A percentile compares a stretch with the other conserved stretches of the same genome.
Evolutionary conservation across 2,329 filamentous ascomycete genomes (phyloP).

Genomic region (Cladosporium sp.): DNA sequence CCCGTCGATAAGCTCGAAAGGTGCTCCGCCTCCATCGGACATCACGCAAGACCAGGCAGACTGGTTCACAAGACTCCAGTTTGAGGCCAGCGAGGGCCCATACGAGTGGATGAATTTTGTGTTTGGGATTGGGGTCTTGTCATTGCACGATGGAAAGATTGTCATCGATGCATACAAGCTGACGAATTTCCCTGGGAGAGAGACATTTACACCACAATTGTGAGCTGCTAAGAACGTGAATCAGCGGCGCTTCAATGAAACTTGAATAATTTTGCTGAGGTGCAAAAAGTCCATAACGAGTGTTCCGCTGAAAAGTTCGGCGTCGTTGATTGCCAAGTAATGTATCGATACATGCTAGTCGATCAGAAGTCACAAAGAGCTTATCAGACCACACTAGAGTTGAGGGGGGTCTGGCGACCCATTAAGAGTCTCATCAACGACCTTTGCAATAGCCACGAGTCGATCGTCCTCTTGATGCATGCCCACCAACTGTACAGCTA

Average conservation of each 20-base stretch:
- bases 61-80: conserved; percentile 29
- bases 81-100: conserved; percentile 24
- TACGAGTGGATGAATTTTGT: conserved; percentile 29
- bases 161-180: conserved; percentile 30
- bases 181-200: conserved; percentile 25
- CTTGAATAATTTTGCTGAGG: neutral
- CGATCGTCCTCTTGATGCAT: conserved; percentile 35
- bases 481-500: conserved; percentile 37
- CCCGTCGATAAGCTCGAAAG: neutral
- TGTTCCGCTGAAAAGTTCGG: neutral
- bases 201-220: neutral
- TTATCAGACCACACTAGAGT: neutral
- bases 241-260: neutral
- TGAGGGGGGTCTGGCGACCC: neutral
- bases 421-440: conserved; percentile 33
- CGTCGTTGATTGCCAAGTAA: neutral
- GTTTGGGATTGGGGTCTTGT: conserved; percentile 27
- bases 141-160: conserved; percentile 26
- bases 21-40: neutral
- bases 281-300: neutral
- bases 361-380: neutral
- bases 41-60: conserved; percentile 27
- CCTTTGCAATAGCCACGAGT: conserved; percentile 27
- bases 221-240: neutral
- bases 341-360: neutral